phyloP scores from a whole-genome alignment of 768 basidiomycete species.

The Russula vinacea region DNA sequence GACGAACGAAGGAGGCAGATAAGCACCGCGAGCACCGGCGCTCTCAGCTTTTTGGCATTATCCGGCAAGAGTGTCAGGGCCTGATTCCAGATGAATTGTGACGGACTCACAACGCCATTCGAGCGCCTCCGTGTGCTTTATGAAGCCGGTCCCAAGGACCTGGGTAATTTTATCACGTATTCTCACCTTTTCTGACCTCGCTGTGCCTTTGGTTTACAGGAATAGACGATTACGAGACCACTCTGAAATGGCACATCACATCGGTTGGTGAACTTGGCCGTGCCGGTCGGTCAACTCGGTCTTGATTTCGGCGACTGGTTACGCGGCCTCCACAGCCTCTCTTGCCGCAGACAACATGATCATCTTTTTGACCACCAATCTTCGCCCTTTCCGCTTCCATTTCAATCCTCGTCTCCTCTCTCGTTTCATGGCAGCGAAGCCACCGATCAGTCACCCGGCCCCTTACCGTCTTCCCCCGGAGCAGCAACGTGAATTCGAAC shows the following conservation, averaged over 20 bases:
- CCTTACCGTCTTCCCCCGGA: constrained; percentile 73
- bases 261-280: not conserved
- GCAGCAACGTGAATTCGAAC: constrained; percentile 84
- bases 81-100: constrained; percentile 15
- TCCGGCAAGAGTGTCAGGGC: constrained; percentile 8
- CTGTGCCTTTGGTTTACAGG: not conserved
- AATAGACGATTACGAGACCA: not conserved
- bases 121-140: not conserved
- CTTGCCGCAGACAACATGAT: not conserved
- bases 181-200: not conserved
- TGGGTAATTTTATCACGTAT: not conserved
- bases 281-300: not conserved
- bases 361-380: not conserved
- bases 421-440: constrained; percentile 34
- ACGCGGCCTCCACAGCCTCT: not conserved
- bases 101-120: not conserved
- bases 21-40: constrained; percentile 13
- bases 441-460: constrained; percentile 51
- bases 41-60: constrained; percentile 10
- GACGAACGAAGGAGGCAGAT: constrained; percentile 10
- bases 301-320: not conserved
- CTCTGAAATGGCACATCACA: not conserved
- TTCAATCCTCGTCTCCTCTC: constrained; percentile 6
- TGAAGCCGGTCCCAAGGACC: not conserved
- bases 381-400: not conserved